Evolutionary conservation across 2,329 filamentous ascomycete genomes (phyloP).

Genomic region (Trichoderma hamatum): DNA sequence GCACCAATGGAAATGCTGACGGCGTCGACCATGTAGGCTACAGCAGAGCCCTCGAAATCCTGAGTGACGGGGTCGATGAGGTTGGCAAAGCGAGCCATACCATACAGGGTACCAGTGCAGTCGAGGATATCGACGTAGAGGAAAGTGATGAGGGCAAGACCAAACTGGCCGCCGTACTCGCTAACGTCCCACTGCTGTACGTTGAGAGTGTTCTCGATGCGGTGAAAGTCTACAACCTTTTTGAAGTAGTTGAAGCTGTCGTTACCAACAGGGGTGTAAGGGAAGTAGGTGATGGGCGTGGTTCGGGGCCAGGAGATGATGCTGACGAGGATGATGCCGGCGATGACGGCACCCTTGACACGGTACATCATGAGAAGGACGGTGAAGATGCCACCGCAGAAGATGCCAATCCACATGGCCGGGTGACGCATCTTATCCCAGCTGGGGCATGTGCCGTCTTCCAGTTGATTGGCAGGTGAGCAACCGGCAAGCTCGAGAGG

Average conservation of each 20-base stretch:
- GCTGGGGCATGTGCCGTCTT: slow-evolving; percentile 61
- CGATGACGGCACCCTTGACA: slow-evolving; percentile 84
- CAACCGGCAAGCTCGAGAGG: slow-evolving; percentile 79
- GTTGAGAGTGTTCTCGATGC: slow-evolving; percentile 68
- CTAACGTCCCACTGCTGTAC: slow-evolving; percentile 76
- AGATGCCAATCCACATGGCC: slow-evolving; percentile 86
- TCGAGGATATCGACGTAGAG: slow-evolving; percentile 90
- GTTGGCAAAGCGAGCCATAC: slow-evolving; percentile 83
- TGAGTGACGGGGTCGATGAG: slow-evolving; percentile 80
- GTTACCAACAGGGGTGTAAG: slow-evolving; percentile 69
- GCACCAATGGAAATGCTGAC: slow-evolving; percentile 77
- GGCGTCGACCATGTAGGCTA: slow-evolving; percentile 84
- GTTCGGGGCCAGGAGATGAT: slow-evolving; percentile 85
- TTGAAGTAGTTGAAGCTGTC: slow-evolving; percentile 83
- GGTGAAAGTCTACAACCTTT: slow-evolving; percentile 81
- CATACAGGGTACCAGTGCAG: slow-evolving; percentile 83
- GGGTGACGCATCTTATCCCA: slow-evolving; percentile 78
- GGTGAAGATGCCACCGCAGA: slow-evolving; percentile 80
- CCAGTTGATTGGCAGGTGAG: slow-evolving; percentile 45
- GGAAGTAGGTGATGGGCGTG: slow-evolving; percentile 80
- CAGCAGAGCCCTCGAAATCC: slow-evolving; percentile 83
- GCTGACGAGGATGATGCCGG: slow-evolving; percentile 79
- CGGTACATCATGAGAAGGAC: slow-evolving; percentile 82
- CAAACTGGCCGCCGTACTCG: slow-evolving; percentile 73
- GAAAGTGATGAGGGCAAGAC: slow-evolving; percentile 83